Conservation (phyloP, 257 asterid genomes). For the Handroanthus guayacan region DNA sequence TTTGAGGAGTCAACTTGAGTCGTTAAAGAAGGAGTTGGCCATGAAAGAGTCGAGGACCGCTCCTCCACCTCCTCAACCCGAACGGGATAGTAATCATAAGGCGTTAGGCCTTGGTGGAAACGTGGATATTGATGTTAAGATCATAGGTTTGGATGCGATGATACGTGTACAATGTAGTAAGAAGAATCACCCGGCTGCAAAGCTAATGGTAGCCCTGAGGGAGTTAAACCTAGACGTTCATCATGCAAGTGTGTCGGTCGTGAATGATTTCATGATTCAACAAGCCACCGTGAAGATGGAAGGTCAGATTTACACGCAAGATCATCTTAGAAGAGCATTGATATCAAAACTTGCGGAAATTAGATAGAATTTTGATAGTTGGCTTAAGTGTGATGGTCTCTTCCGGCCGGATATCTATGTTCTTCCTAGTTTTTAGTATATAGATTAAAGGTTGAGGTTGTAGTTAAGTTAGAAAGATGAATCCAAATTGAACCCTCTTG, state of each 20-base stretch:
- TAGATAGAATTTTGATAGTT: slow-evolving; percentile 37
- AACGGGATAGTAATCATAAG: slow-evolving; percentile 34
- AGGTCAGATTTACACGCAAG: slow-evolving; percentile 63
- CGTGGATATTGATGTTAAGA: slow-evolving; percentile 75
- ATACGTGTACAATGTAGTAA: slow-evolving; percentile 72
- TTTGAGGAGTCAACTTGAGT: slow-evolving; percentile 54
- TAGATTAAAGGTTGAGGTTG: slow-evolving; percentile 12
- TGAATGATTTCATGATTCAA: slow-evolving; percentile 85
- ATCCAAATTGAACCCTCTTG: not conserved
- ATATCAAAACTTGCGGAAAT: slow-evolving; percentile 55
- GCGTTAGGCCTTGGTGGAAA: slow-evolving; percentile 36
- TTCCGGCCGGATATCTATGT: not conserved
- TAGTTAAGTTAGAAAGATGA: not conserved
- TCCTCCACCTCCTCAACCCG: slow-evolving; percentile 34
- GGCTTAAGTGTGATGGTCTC: not conserved
- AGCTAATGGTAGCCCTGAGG: slow-evolving; percentile 70
- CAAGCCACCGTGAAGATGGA: slow-evolving; percentile 87
- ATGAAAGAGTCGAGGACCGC: slow-evolving; percentile 38
- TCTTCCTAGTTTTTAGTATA: not conserved
- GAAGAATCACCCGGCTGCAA: slow-evolving; percentile 87
- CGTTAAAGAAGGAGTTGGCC: slow-evolving; percentile 56
- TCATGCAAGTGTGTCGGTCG: slow-evolving; percentile 83
- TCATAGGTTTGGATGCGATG: slow-evolving; percentile 78
- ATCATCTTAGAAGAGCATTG: slow-evolving; percentile 73
- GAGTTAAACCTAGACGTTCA: slow-evolving; percentile 74